Conservation (phyloP, 805 yeast genomes). For the Scheffersomyces spartinae region DNA sequence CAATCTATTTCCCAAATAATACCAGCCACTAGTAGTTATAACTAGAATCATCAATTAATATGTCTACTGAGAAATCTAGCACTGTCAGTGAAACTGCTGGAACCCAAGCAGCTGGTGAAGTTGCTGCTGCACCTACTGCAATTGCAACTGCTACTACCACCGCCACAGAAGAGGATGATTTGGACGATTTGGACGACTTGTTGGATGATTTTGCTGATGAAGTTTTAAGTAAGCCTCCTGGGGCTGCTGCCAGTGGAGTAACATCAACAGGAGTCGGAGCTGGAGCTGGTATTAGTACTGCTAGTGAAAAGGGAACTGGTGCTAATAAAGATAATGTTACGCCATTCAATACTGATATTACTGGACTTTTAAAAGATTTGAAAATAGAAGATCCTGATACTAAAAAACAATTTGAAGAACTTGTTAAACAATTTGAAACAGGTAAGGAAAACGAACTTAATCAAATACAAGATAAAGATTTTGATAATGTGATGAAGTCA, state of each 20-base stretch:
- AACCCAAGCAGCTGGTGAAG: too few species aligned
- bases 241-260: slow-evolving; percentile 18
- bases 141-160: slow-evolving; percentile 2
- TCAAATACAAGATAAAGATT: slow-evolving; percentile 22
- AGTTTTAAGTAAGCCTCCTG: slow-evolving; percentile 51
- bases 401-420: slow-evolving; percentile 36
- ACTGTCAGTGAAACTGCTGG: too few species aligned
- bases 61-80: too few species aligned
- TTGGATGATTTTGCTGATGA: slow-evolving; percentile 78
- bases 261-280: slow-evolving; percentile 16
- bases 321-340: too few species aligned
- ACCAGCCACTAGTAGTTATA: too few species aligned
- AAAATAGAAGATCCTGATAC: slow-evolving; percentile 43
- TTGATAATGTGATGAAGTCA: slow-evolving; percentile 66
- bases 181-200: slow-evolving; percentile 72
- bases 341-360: too few species aligned
- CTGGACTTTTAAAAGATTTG: slow-evolving; percentile 36
- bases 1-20: too few species aligned
- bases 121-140: slow-evolving; percentile 5
- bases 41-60: too few species aligned
- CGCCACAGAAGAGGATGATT: slow-evolving; percentile 30
- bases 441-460: slow-evolving; percentile 20
- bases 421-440: slow-evolving; percentile 31
- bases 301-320: slow-evolving; percentile 7
- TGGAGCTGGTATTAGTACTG: slow-evolving; percentile 12